Percentiles rank a stretch among this genome's conserved stretches.
phyloP scores from a whole-genome alignment of 345 rosid species.

The Anastatica hierochuntica region DNA sequence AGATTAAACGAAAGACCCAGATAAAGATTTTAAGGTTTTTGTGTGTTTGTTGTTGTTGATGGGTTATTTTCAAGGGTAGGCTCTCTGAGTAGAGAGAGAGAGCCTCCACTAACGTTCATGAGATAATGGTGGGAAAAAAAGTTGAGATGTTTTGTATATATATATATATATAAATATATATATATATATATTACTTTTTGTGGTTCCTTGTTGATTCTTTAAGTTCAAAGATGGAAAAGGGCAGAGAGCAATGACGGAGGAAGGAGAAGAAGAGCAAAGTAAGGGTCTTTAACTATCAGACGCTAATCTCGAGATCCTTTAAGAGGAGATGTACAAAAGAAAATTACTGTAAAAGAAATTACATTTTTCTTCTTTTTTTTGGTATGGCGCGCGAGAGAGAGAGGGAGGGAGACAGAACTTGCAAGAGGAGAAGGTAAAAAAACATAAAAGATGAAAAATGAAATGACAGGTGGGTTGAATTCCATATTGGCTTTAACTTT shows the following conservation, averaged over 20 bases:
- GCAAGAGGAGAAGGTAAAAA: not conserved
- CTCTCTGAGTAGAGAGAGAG: constrained; percentile 38
- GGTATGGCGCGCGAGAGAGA: constrained; percentile 7
- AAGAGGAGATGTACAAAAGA: constrained; percentile 3
- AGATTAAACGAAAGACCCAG: not conserved
- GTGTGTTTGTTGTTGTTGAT: not conserved
- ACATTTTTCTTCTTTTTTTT: not conserved
- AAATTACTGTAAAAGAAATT: constrained; percentile 6
- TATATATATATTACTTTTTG: too few species aligned
- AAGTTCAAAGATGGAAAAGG: not conserved
- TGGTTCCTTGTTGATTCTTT: not conserved
- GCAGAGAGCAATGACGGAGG: constrained; percentile 20
- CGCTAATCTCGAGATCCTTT: constrained; percentile 39
- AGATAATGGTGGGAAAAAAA: constrained; percentile 25
- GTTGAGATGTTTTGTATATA: not conserved
- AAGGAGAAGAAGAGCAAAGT: constrained; percentile 13
- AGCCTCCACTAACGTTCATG: constrained; percentile 41
- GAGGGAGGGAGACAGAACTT: not conserved
- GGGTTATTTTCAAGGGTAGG: constrained; percentile 29
- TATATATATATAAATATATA: too few species aligned
- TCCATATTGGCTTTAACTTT: constrained; percentile 12
- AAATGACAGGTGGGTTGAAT: constrained; percentile 21
- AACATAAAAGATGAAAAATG: not conserved
- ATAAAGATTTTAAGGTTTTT: not conserved
- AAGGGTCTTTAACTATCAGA: constrained; percentile 26